Evolutionary conservation across 164 flowering plant species (phyloP), one percentile per base, ranked within the genome.

Genomic region (Tetracentron sinense): DNA sequence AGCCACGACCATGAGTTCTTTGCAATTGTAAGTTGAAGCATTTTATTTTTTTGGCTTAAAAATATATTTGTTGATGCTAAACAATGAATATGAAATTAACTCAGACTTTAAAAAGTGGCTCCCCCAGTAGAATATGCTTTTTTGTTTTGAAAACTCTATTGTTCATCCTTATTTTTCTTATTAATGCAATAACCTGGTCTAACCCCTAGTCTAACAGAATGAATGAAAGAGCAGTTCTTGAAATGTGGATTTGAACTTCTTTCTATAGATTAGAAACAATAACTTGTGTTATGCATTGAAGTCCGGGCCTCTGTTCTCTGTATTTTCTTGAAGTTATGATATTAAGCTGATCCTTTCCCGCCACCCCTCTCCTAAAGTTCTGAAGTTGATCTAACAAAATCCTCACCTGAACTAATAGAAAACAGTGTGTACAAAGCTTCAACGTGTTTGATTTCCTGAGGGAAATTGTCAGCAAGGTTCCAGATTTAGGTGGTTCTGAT

Each of bases 381-480:
- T 49, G 1, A 4, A 31, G 23, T 16, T 12, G 46, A 44, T 63
- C 8, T 62, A n/a, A n/a, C n/a, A n/a, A 22, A 38, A 12, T 47
- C 28, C 7, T 53, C 58, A 29, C 64, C 50, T 60, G 44, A 23
- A 50, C 29, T 66, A 67, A 44, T 80, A 81, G 85, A 68, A 81
- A 81, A 50, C 82, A 81, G 65, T 94, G 99, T 76, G 96, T 95
- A 21, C 93, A 88, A 22, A 89, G 90, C 75, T 86, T 81, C 56
- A 92, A 82, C 63, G 96, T 92, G 55, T 95, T 86, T 74, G 99
- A 95, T 73, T 95, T 95, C 70, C 85, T 95, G 77, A 83, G 77
- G 71, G 99, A 89, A 46, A 84, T 88, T 62, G 99, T 95, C 53
- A 83, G 84, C 77, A 85, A 84, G 72, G 99, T 95, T 69, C 99